phyloP scores from a whole-genome alignment of 2,329 filamentous ascomycete species.

The Raffaelea ambrosiae region DNA sequence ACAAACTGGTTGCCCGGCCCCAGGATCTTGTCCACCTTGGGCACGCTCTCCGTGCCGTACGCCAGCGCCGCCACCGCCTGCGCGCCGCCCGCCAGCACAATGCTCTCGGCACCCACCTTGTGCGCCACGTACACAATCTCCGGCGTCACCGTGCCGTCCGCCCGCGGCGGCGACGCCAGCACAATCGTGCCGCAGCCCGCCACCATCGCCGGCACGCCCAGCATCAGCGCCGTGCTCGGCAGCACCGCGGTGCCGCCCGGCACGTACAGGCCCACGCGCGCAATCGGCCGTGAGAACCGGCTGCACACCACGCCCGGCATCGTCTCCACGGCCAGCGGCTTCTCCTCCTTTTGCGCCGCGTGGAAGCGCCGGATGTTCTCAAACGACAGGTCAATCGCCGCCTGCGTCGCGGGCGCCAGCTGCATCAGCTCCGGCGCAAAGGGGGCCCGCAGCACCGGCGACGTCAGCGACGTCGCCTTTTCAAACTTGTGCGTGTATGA shows the following conservation, averaged over 20 bases:
- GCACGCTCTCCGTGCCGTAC: conserved; percentile 89
- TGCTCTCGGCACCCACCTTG: conserved; percentile 92
- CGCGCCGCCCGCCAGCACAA: conserved; percentile 89
- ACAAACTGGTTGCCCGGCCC: conserved; percentile 98
- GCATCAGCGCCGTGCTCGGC: conserved; percentile 93
- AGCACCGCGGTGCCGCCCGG: conserved; percentile 96
- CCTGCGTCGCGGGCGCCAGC: conserved; percentile 70
- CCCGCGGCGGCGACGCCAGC: conserved; percentile 79
- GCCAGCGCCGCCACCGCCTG: conserved; percentile 96
- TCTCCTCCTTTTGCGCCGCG: conserved; percentile 77
- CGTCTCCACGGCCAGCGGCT: conserved; percentile 79
- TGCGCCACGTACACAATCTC: conserved; percentile 97
- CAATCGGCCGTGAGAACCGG: conserved; percentile 85
- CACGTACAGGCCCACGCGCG: conserved; percentile 92
- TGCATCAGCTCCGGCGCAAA: conserved; percentile 83
- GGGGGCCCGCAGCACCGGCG: conserved; percentile 81
- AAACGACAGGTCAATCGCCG: conserved; percentile 89
- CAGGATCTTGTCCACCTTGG: conserved; percentile 97
- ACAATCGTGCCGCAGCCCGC: conserved; percentile 95
- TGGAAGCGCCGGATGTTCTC: conserved; percentile 96
- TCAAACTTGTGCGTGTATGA: conserved; percentile 98
- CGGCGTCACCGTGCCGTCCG: conserved; percentile 84
- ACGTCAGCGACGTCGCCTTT: conserved; percentile 83
- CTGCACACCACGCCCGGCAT: conserved; percentile 97
- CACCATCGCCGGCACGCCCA: conserved; percentile 95